phyloP scores from a whole-genome alignment of 1,139 yeast species.

The Candida frijolesensis region DNA sequence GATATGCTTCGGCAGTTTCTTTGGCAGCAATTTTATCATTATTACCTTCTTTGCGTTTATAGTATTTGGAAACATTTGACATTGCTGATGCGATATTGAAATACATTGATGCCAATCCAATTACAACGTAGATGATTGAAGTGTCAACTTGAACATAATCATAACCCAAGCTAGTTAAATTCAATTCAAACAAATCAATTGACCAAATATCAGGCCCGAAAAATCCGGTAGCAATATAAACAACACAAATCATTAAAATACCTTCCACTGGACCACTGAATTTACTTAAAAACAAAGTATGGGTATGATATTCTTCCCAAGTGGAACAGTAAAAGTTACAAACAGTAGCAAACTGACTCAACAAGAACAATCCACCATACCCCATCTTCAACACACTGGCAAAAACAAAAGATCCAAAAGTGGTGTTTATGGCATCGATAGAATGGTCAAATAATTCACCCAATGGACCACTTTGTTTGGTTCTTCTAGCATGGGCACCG shows the following conservation, averaged over 20 bases:
- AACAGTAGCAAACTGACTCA: constrained; percentile 75
- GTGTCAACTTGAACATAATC: constrained; percentile 31
- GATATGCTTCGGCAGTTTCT: constrained; percentile 48
- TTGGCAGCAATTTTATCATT: constrained; percentile 22
- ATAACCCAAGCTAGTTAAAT: constrained; percentile 36
- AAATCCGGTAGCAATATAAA: constrained; percentile 64
- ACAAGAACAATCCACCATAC: constrained; percentile 59
- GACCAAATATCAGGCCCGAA: constrained; percentile 76
- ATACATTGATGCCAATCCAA: constrained; percentile 59
- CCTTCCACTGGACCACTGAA: constrained; percentile 98
- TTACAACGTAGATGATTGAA: constrained; percentile 45
- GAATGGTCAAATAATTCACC: constrained; percentile 96
- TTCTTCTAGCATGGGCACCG: constrained; percentile 90
- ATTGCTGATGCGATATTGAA: constrained; percentile 77
- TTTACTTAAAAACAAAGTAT: constrained; percentile 72
- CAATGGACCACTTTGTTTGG: constrained; percentile 92
- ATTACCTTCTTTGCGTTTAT: constrained; percentile 29
- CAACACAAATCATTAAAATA: constrained; percentile 60
- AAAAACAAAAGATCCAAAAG: constrained; percentile 73
- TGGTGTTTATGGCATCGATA: constrained; percentile 87
- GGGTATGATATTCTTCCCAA: constrained; percentile 96
- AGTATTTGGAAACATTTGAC: constrained; percentile 62
- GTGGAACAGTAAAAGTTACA: constrained; percentile 87
- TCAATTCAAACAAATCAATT: constrained; percentile 30
- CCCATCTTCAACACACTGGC: constrained; percentile 77